Conservation (phyloP, 2,329 filamentous ascomycete genomes). For the Talaromyces sp. region DNA sequence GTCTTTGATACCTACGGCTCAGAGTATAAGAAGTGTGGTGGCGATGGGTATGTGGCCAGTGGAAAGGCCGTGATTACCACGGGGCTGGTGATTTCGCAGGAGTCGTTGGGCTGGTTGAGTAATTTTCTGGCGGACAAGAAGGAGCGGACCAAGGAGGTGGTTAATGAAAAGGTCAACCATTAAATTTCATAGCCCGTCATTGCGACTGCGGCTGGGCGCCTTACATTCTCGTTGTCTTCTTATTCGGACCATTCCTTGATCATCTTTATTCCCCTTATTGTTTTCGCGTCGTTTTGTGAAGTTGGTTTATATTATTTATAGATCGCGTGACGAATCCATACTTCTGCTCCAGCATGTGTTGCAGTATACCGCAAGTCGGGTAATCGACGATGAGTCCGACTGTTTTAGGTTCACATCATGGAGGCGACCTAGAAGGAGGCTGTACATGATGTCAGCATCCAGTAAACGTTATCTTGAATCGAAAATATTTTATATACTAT, state of each 20-base stretch:
- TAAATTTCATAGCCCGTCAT: slow-evolving; percentile 15
- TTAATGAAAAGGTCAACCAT: slow-evolving; percentile 48
- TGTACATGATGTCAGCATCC: not conserved
- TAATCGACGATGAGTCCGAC: not conserved
- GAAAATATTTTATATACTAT: not conserved
- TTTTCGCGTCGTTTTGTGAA: not conserved
- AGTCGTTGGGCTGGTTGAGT: slow-evolving; percentile 61
- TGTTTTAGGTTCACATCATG: not conserved
- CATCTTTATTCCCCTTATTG: slow-evolving; percentile 1
- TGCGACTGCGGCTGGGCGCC: not conserved
- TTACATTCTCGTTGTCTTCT: not conserved
- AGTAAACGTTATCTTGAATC: not conserved
- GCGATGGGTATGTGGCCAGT: slow-evolving; percentile 61
- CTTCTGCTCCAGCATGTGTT: not conserved
- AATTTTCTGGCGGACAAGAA: slow-evolving; percentile 61
- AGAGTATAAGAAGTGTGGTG: slow-evolving; percentile 49
- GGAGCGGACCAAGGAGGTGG: slow-evolving; percentile 55
- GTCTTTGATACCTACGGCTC: slow-evolving; percentile 42
- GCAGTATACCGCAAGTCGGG: not conserved
- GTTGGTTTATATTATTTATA: not conserved
- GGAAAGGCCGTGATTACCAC: slow-evolving; percentile 69
- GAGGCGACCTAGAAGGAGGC: not conserved
- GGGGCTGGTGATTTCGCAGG: slow-evolving; percentile 62
- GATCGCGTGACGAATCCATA: not conserved
- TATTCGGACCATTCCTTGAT: not conserved